Base-by-base conservation (phyloP, 116 monocot species). In the Phalaenopsis hybrid region DNA sequence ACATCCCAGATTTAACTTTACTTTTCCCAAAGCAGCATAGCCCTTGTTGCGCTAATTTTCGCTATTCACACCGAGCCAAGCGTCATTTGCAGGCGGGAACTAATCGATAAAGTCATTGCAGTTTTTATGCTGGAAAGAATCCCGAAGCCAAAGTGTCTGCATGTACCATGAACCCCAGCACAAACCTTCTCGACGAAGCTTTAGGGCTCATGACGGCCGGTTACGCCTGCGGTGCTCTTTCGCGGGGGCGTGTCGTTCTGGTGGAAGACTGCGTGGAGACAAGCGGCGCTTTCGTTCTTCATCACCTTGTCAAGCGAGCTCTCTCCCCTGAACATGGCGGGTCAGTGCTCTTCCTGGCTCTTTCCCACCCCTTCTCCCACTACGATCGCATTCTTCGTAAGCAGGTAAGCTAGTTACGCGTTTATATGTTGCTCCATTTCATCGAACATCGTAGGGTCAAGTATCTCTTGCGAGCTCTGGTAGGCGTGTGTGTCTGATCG, bases 201-300 rank as follows among this genome's bases (percentile, higher is more conserved):
- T 59, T 92, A n/a, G 90, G 81, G 15, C 50, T 77, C 46, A 77
- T 73, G 61, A 23, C 33, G 37, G 49, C 12, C 28, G 41, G 61
- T 25, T 61, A 23, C 65, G 49, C 6, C 52, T 21, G 34, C 25
- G 75, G 33, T 49, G 44, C 82, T 10, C 18, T 45, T 25, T 33
- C 80, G 18, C 21, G 15, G 67, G 87, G 86, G 44, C 49, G 85
- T 20, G 88, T 98, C 31, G 82, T 94, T 68, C 77, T 98, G 20
- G 83, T 98, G 77, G 89, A 90, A 83, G 97, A 98, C 83, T 85
- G 94, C 81, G 93, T 94, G 44, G 94, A 98, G 93, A 93, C 95
- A 37, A 91, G 89, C 81, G 97, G 91, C 25, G 86, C 85, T 67
- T 98, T 98, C 89, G 83, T 94, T 74, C 91, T 98, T 79, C 97